These are phyloP conservation scores for Cutaneotrichosporon spelunceum DNA, from an alignment of 1,284 basidiomycete genomes.

Conservation along the genomic window DNA sequence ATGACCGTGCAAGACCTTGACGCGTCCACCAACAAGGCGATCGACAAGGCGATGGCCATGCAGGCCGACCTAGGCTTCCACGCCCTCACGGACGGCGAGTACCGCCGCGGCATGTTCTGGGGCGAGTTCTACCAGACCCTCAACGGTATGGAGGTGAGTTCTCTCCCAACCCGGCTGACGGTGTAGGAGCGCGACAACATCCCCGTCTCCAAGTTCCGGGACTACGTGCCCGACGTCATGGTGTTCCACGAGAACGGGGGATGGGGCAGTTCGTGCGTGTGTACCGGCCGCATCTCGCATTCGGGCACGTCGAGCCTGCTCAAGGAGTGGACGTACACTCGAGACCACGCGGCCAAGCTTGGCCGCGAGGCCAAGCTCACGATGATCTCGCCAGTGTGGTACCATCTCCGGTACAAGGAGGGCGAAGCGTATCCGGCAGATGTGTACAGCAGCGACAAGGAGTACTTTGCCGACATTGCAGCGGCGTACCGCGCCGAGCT, in stretches of 20 bases:
- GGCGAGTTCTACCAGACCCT: constrained; percentile 63
- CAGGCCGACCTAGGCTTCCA: constrained; percentile 42
- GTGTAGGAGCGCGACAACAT: constrained; percentile 56
- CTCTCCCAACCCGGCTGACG: constrained; percentile 34
- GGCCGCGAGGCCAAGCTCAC: constrained; percentile 63
- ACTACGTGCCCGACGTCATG: constrained; percentile 31
- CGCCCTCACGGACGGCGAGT: constrained; percentile 52
- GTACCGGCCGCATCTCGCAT: constrained; percentile 40
- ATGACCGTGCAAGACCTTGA: constrained; percentile 37
- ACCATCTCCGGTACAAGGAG: constrained; percentile 58
- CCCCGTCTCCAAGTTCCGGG: constrained; percentile 33
- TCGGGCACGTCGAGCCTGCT: constrained; percentile 40
- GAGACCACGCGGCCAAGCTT: constrained; percentile 17
- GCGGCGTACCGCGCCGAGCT: constrained; percentile 69
- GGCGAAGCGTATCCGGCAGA: constrained; percentile 28
- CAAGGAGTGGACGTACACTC: constrained; percentile 46
- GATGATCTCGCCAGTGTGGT: constrained; percentile 72
- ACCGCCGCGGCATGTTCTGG: constrained; percentile 40
- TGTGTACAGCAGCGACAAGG: constrained; percentile 32
- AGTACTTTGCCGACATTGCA: constrained; percentile 60
- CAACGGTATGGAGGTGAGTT: constrained; percentile 57
- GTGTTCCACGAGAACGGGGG: constrained; percentile 32
- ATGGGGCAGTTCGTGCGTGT: constrained; percentile 30
- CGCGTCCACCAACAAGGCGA: constrained; percentile 46
- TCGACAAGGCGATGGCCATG: constrained; percentile 47